Base-by-base conservation (phyloP, 768 basidiomycete species). In the Scleroderma bovista region DNA sequence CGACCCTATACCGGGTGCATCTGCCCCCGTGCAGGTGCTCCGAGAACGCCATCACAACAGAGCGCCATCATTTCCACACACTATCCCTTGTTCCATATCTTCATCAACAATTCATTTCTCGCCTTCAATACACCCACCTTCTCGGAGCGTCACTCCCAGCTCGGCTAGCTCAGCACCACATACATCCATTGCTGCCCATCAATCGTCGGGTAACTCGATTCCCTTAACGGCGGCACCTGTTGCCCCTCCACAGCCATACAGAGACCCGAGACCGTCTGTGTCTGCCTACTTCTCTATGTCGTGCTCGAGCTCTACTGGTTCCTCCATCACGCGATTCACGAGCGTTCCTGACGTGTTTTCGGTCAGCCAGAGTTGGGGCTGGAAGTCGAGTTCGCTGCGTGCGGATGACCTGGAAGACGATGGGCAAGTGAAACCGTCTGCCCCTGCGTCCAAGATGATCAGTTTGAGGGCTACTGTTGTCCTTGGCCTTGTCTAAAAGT, bases 341-440 rank as follows among this genome's bases (percentile, higher is more conserved):
- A 93, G 89, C 55, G 79, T 84, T 3, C 93, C 93, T 1, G 93
- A 96, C 60, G 75, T 79, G 39, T 95, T 96, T 62, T 75, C 83
- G 24, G 75, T 92, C 40, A 82, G 83, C 52, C 90, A 93, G 73
- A 90, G 87, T 54, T 95, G 92, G 93, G 93, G 93, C 0, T 94
- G 93, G 93, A 93, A 92, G 70, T 77, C 75, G 47, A 76, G 74
- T 51, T 77, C 77, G 17, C 61, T 84, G 44, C 62, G 75, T 15
- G 74, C 72, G 17, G 78, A 81, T 47, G 80, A 77, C 49, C 73
- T 76, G 57, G 60, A 72, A 52, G 60, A 80, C 15, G 61, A 65
- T 51, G 56, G 61, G 16, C 53, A 61, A n/a, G 57, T 57, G 46
- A 72, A 72, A 56, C 52, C 60, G 8, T 57, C 58, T 10, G 53